Conservation (phyloP, 2,329 filamentous ascomycete genomes). For the Pseudomassariella vexata region DNA sequence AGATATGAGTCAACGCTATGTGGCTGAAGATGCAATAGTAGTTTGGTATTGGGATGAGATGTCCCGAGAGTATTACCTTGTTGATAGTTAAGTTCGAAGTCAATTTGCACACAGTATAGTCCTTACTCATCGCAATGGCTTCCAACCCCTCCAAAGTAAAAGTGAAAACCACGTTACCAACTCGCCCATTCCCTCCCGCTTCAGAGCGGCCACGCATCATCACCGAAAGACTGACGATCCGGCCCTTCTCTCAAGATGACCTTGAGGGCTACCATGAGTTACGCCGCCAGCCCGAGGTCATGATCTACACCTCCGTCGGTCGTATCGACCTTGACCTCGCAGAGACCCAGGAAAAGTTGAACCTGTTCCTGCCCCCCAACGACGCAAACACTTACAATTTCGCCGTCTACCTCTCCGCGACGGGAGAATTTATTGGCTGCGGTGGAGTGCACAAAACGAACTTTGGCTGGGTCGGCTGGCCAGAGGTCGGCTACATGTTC, state of each 20-base stretch:
- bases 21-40: too few species aligned
- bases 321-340: slow-evolving; percentile 35
- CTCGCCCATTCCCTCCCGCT: slow-evolving; percentile 33
- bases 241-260: slow-evolving; percentile 45
- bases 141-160: too few species aligned
- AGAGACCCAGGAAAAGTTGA: slow-evolving; percentile 35
- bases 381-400: slow-evolving; percentile 51
- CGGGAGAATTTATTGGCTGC: slow-evolving; percentile 45
- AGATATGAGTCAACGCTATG: too few species aligned
- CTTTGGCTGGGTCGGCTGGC: slow-evolving; percentile 41
- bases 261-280: slow-evolving; percentile 43
- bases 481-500: slow-evolving; percentile 54
- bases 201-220: slow-evolving; percentile 30
- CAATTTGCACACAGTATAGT: too few species aligned
- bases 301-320: slow-evolving; percentile 49
- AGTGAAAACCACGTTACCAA: slow-evolving; percentile 44
- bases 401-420: slow-evolving; percentile 40
- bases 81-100: too few species aligned
- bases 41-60: too few species aligned
- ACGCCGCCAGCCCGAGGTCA: slow-evolving; percentile 54
- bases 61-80: too few species aligned
- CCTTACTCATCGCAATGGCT: too few species aligned
- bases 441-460: slow-evolving; percentile 34
- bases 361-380: slow-evolving; percentile 38
- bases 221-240: slow-evolving; percentile 50